Base-by-base conservation (phyloP, 495 filamentous ascomycete genomes). In the Cercophora sp. region DNA sequence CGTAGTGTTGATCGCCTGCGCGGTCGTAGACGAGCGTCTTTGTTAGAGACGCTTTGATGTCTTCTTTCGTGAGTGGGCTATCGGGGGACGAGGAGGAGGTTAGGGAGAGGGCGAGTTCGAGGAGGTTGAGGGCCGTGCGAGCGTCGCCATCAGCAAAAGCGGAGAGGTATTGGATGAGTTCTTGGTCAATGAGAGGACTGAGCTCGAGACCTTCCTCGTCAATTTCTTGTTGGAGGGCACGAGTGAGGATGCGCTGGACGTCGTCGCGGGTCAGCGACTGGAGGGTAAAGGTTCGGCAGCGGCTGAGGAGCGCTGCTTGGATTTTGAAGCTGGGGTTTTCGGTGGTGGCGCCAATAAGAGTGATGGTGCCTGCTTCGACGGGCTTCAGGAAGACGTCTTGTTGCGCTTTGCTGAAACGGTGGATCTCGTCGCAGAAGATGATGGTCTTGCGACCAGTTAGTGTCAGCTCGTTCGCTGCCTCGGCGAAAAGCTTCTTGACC, bases 241-340 rank as follows among this genome's bases (percentile, higher is more conserved):
- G 81, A 22, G 78, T 60, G 13, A 96, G 69, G 36, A 98, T 96
- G 6, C 70, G 68, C 10, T 76, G 71, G 26, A 97, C 69, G 67
- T 93, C 84, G 1, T 83, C 77, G 26, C 84, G 79, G 0, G 81
- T 79, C 9, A 98, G 78, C 51, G 86, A 85, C 22, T 79, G 73
- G 10, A 98, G 72, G 1, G 89, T 94, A 59, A 97, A 96, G 4
- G 88, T 92, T 42, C 93, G 79, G 69, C 92, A 96, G 31, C 93
- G 79, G 29, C 89, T 95, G 10, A 96, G 75, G 26, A 98, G 76
- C 1, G 93, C 90, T 54, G 82, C 85, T 60, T 95, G 86, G 36
- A 98, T 82, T 64, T 96, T 96, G 74, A 98, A 98, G 19, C 85
- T 89, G 0, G 93, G 93, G 63, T 98, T 98, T 65, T 98, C 93